Evolutionary conservation across 768 basidiomycete genomes (phyloP), one percentile per base, ranked within the genome.

Genomic region (Hydnomerulius pinastri): DNA sequence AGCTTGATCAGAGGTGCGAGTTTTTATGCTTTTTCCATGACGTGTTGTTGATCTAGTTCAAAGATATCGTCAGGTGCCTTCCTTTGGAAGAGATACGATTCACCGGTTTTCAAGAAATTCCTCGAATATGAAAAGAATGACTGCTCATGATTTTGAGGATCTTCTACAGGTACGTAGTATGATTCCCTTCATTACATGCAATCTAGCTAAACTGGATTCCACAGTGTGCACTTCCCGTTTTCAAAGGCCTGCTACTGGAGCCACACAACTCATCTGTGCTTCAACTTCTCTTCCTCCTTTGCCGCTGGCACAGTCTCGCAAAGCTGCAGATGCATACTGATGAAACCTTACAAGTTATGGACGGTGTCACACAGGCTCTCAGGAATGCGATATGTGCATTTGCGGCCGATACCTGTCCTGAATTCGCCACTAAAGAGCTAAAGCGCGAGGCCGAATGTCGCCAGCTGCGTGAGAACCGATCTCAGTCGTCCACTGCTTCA

Each of bases 71-170:
- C 15, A 55, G 24, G 51, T 71, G 1, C 55, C 71, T 13, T 48
- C 66, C 0, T 74, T 75, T 61, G 71, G 72, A 0, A 42, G 51
- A 1, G 51, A 52, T 10, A 68, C 65, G 1, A 72, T 74, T 18
- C 57, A 60, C 0, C 49, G 43, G 20, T 73, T 73, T 36, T 18
- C 35, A 6, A 43, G 55, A 23, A 69, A 74, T 56, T 60, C 59
- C 2, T 66, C 71, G 4, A 64, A 62, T 15, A 57, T 75, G 59
- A 68, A 68, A 45, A 65, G 66, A 49, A 47, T 72, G 15, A 69
- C 71, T 10, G 71, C 71, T 1, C 56, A 61, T 17, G 69, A 74
- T 44, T 74, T 60, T 48, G 69, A 74, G 40, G 73, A 74, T 43
- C 57, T 73, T 11, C 47, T 73, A 0, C 73, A 72, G 58, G 67